These are phyloP conservation scores for Glycine latifolia DNA, from an alignment of 306 rosid species.

Conservation along the genomic window DNA sequence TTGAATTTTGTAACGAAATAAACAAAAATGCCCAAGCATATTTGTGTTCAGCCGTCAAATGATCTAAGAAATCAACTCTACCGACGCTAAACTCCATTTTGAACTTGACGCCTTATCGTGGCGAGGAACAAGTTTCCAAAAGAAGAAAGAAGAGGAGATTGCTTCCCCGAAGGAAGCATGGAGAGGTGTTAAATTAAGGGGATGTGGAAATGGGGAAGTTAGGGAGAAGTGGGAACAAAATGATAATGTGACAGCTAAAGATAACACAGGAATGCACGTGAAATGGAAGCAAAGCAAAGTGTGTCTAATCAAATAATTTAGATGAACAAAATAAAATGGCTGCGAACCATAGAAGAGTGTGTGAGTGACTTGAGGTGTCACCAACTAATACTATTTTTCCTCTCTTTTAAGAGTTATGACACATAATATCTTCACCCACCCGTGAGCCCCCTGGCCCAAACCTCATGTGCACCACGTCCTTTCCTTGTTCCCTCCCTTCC, in stretches of 20 bases:
- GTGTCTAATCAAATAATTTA: conserved; percentile 63
- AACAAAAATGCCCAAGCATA: not conserved
- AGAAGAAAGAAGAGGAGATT: conserved; percentile 36
- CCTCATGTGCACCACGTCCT: conserved; percentile 50
- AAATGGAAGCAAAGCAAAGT: conserved; percentile 33
- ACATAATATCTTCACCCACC: conserved; percentile 43
- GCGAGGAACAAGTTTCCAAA: not conserved
- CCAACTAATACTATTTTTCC: conserved; percentile 37
- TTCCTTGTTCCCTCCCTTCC: not conserved
- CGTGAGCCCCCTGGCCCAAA: conserved; percentile 47
- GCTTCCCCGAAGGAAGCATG: conserved; percentile 84
- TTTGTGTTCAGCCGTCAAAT: not conserved
- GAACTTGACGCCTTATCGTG: not conserved
- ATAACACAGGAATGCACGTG: conserved; percentile 62
- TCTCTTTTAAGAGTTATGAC: conserved; percentile 19
- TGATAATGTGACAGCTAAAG: conserved; percentile 68
- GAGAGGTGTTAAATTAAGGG: conserved; percentile 64
- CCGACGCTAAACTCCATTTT: not conserved
- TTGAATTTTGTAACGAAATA: conserved; percentile 1
- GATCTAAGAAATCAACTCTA: conserved; percentile 2
- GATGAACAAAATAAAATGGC: conserved; percentile 26
- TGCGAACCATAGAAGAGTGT: conserved; percentile 24
- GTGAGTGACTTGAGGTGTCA: conserved; percentile 40
- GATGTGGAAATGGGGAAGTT: conserved; percentile 60
- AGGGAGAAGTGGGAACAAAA: conserved; percentile 44